phyloP scores from a whole-genome alignment of 169 alveolate genomes.

The Blepharisma undulans region DNA sequence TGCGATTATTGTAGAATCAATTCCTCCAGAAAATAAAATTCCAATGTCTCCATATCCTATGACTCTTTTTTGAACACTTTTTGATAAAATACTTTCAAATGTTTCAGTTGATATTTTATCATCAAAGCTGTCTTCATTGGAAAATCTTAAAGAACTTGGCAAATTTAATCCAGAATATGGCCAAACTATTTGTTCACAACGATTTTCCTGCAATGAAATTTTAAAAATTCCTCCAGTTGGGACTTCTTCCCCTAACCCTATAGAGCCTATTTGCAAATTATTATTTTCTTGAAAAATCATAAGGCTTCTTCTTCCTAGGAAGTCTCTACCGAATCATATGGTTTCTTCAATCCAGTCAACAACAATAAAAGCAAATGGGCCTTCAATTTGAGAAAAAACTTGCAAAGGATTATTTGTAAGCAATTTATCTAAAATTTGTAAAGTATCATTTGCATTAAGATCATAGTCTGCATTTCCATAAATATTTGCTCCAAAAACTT shows the following conservation, averaged over 20 bases:
- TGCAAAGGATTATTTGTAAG: neutral
- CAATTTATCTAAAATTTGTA: neutral
- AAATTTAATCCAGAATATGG: neutral
- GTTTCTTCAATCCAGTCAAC: neutral
- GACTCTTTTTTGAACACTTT: slow-evolving; percentile 13
- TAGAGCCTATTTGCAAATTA: neutral
- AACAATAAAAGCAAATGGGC: slow-evolving; percentile 30
- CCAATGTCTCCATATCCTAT: slow-evolving; percentile 51
- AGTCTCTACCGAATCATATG: slow-evolving; percentile 36
- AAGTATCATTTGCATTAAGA: slow-evolving; percentile 31
- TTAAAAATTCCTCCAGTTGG: slow-evolving; percentile 33
- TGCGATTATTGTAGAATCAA: slow-evolving; percentile 81
- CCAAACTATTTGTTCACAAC: neutral
- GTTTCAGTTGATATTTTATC: neutral
- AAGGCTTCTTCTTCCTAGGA: slow-evolving; percentile 37
- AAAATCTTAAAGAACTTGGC: slow-evolving; percentile 29
- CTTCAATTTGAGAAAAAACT: slow-evolving; percentile 13
- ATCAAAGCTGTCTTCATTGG: neutral
- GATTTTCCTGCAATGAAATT: neutral
- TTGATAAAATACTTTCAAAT: neutral
- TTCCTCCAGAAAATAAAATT: slow-evolving; percentile 86
- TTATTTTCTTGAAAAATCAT: neutral
- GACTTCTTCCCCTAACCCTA: neutral
- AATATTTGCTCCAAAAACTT: slow-evolving; percentile 8
- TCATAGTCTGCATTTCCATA: neutral